Percentiles rank a stretch among this genome's conserved stretches.
Evolutionary conservation across 2,329 filamentous ascomycete genomes (phyloP).

Genomic region (Neofusicoccum laricinum): DNA sequence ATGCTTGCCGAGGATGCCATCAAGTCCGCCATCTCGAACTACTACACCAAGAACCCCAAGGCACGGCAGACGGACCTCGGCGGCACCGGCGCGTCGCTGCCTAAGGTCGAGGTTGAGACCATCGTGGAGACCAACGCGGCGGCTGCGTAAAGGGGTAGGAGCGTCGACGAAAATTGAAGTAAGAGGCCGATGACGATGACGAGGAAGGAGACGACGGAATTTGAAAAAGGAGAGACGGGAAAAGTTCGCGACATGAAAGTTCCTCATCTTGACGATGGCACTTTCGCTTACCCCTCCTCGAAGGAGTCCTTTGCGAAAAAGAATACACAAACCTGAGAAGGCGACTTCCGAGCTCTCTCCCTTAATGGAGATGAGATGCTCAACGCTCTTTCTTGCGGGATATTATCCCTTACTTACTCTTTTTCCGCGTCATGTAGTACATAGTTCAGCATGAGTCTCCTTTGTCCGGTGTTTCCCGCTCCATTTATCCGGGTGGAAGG

Average conservation of each 20-base stretch:
- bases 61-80: conserved; percentile 71
- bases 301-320: not conserved
- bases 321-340: not conserved
- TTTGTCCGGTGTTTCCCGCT: not conserved
- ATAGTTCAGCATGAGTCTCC: conserved; percentile 3
- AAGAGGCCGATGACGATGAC: not conserved
- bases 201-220: not conserved
- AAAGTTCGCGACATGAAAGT: not conserved
- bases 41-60: conserved; percentile 86
- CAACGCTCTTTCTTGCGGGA: not conserved
- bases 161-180: not conserved
- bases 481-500: not conserved
- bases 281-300: not conserved
- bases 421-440: not conserved
- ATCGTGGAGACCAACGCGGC: conserved; percentile 33
- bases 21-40: conserved; percentile 87
- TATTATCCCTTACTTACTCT: not conserved
- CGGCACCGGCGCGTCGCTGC: conserved; percentile 68
- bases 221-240: not conserved
- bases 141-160: not conserved
- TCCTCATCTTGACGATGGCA: not conserved
- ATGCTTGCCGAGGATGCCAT: conserved; percentile 93
- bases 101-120: conserved; percentile 61
- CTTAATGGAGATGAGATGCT: not conserved
- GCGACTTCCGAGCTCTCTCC: not conserved